These are phyloP conservation scores for Plasmodium berghei DNA, from an alignment of 169 alveolate genomes.

Conservation along the genomic window DNA sequence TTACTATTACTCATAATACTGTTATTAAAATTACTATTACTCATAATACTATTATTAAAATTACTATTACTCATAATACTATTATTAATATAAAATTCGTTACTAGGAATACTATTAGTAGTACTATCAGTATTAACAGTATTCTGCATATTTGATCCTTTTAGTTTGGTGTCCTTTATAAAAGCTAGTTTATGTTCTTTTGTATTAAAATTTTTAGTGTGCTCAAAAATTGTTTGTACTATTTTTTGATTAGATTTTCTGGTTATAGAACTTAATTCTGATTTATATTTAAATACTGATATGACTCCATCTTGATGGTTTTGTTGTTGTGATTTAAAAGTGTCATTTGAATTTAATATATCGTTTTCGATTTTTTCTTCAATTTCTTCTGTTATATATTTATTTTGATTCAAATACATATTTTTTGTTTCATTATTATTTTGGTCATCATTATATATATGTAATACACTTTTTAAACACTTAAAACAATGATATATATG, in stretches of 20 bases:
- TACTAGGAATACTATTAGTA: neutral
- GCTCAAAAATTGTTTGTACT: slow-evolving; percentile 48
- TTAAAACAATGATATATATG: slow-evolving; percentile 68
- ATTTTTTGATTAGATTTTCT: slow-evolving; percentile 69
- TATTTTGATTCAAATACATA: slow-evolving; percentile 15
- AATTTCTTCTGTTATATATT: slow-evolving; percentile 62
- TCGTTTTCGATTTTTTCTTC: slow-evolving; percentile 70
- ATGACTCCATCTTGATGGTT: slow-evolving; percentile 48
- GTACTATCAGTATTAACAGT: neutral
- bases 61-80: neutral
- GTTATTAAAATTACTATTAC: neutral
- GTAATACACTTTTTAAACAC: slow-evolving; percentile 75
- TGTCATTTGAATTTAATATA: slow-evolving; percentile 15
- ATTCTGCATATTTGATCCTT: neutral
- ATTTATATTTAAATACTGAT: slow-evolving; percentile 60
- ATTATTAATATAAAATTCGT: neutral
- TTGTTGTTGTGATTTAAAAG: neutral
- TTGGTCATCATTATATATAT: slow-evolving; percentile 52
- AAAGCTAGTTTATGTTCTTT: neutral
- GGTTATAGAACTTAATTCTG: slow-evolving; percentile 43
- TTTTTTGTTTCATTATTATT: slow-evolving; percentile 9
- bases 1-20: neutral
- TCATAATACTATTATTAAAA: neutral
- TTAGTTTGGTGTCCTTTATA: neutral
- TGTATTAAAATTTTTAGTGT: slow-evolving; percentile 16